Percentiles rank a stretch among this genome's conserved stretches.
Evolutionary conservation across 208 protist genomes (phyloP).

Genomic region (Novymonas esmeraldas): DNA sequence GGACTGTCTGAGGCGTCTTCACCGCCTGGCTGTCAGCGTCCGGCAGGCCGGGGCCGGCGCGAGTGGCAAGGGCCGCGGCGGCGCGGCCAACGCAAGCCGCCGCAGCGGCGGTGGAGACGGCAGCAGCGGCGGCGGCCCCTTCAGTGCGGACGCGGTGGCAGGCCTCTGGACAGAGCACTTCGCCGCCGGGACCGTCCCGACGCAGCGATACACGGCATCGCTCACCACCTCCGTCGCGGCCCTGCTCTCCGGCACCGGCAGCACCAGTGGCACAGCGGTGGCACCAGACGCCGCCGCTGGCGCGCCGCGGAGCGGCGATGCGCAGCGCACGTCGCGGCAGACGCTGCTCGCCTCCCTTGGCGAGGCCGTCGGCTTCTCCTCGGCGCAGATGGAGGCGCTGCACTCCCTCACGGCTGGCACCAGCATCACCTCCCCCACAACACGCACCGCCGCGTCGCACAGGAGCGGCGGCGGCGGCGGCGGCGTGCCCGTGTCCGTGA

Average conservation of each 20-base stretch:
- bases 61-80: constrained; percentile 12
- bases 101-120: neutral
- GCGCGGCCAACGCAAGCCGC: neutral
- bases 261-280: too few species aligned
- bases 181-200: constrained; percentile 20
- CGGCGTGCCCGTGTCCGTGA: constrained; percentile 31
- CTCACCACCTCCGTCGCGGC: constrained; percentile 13
- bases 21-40: constrained; percentile 23
- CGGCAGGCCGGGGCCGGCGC: constrained; percentile 30
- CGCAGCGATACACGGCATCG: constrained; percentile 27
- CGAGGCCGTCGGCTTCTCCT: constrained; percentile 43
- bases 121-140: constrained; percentile 12
- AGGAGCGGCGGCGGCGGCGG: constrained; percentile 1
- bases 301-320: neutral
- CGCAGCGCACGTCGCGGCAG: constrained; percentile 18
- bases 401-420: constrained; percentile 36
- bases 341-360: constrained; percentile 22
- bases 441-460: too few species aligned
- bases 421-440: too few species aligned
- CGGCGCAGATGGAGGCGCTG: constrained; percentile 76
- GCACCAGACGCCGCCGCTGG: neutral
- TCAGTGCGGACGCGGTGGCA: constrained; percentile 13
- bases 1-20: constrained; percentile 40
- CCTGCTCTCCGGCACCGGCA: constrained; percentile 19
- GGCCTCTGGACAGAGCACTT: constrained; percentile 40